Percentiles rank a stretch among this genome's conserved stretches.
phyloP scores from a whole-genome alignment of 768 basidiomycete species.

The Lactarius indigo region DNA sequence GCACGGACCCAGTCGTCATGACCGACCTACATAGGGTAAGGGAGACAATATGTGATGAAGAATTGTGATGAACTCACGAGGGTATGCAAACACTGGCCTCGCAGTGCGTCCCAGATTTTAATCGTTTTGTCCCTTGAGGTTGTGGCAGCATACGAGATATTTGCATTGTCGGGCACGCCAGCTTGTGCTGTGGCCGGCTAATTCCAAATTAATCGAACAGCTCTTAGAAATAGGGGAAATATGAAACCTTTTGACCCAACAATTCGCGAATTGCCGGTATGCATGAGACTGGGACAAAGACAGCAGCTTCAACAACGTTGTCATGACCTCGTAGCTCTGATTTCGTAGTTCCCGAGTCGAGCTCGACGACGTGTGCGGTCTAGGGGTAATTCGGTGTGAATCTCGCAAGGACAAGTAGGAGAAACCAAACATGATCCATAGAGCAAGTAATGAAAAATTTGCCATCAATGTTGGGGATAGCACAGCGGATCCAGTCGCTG shows the following conservation, averaged over 20 bases:
- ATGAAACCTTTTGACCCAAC: slow-evolving; percentile 40
- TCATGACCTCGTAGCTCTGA: slow-evolving; percentile 54
- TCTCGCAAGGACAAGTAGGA: neutral
- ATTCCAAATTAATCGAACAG: neutral
- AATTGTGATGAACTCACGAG: slow-evolving; percentile 35
- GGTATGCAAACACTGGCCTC: slow-evolving; percentile 48
- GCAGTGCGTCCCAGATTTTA: slow-evolving; percentile 48
- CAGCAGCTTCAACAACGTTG: slow-evolving; percentile 48
- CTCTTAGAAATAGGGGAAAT: neutral
- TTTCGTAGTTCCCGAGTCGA: slow-evolving; percentile 46
- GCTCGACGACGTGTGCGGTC: slow-evolving; percentile 53
- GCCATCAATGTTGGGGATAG: slow-evolving; percentile 39
- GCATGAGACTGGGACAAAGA: slow-evolving; percentile 45
- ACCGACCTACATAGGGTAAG: slow-evolving; percentile 29
- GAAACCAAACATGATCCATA: slow-evolving; percentile 47
- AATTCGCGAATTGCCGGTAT: slow-evolving; percentile 47
- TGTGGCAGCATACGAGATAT: slow-evolving; percentile 44
- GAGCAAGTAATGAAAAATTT: slow-evolving; percentile 47
- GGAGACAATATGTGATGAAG: neutral
- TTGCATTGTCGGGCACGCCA: slow-evolving; percentile 34
- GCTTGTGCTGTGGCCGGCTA: slow-evolving; percentile 30
- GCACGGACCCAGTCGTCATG: slow-evolving; percentile 59
- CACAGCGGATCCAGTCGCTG: slow-evolving; percentile 49
- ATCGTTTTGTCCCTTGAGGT: slow-evolving; percentile 55
- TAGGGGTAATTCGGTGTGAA: slow-evolving; percentile 26